Evolutionary conservation across 352 stramenopile genomes (phyloP).

Genomic region (Phytopythium litorale): DNA sequence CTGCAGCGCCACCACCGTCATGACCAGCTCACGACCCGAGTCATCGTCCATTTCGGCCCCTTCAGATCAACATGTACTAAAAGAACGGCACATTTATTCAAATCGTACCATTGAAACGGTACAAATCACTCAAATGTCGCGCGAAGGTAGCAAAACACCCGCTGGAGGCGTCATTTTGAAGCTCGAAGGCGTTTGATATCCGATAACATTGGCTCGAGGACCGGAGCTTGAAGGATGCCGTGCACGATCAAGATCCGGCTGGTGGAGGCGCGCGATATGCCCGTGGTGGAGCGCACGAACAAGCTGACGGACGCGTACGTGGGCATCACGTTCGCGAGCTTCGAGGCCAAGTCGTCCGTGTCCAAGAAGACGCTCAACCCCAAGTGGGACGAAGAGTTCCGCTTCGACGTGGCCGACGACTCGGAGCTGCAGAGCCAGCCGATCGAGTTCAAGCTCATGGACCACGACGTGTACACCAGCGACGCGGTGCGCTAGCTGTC

Average conservation of each 20-base stretch:
- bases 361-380: constrained; percentile 94
- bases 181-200: background rate
- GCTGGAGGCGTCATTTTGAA: background rate
- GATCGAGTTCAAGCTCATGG: constrained; percentile 97
- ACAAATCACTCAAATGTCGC: background rate
- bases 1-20: no score
- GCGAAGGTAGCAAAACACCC: background rate
- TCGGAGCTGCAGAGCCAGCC: constrained; percentile 97
- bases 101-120: background rate
- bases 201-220: background rate
- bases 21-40: no score
- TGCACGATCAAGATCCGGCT: constrained; percentile 91
- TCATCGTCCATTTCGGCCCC: no score
- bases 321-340: constrained; percentile 82
- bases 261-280: constrained; percentile 85
- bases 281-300: constrained; percentile 77
- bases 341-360: constrained; percentile 87
- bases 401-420: constrained; percentile 98
- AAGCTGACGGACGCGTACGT: constrained; percentile 88
- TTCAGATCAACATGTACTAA: no score
- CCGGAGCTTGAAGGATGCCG: constrained; percentile 49
- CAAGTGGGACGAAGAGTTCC: constrained; percentile 98
- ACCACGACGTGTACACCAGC: constrained; percentile 93
- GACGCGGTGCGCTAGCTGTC: constrained; percentile 52
- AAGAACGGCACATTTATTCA: no score